These are phyloP conservation scores for Amauroascus niger DNA, from an alignment of 2,329 filamentous ascomycete genomes.

Conservation along the genomic window DNA sequence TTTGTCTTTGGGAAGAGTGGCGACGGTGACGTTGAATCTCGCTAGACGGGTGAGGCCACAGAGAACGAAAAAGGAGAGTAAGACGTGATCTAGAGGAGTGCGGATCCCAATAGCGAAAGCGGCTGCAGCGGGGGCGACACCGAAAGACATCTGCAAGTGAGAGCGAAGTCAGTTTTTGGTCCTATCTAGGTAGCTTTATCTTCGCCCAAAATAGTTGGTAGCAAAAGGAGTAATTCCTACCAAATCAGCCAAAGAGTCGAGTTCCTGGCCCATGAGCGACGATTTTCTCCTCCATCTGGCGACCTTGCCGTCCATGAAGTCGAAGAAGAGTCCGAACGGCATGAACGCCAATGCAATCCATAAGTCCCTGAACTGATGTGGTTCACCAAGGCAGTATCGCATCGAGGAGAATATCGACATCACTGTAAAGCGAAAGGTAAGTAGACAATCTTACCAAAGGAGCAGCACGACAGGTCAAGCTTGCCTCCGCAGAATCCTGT, in stretches of 20 bases:
- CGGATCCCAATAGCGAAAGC: slow-evolving; percentile 85
- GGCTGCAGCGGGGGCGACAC: slow-evolving; percentile 74
- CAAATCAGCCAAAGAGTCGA: slow-evolving; percentile 90
- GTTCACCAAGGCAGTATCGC: slow-evolving; percentile 75
- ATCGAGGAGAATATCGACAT: slow-evolving; percentile 95
- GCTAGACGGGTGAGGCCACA: slow-evolving; percentile 88
- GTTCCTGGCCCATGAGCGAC: slow-evolving; percentile 92
- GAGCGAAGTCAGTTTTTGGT: not conserved
- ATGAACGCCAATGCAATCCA: slow-evolving; percentile 80
- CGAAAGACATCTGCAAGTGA: slow-evolving; percentile 72
- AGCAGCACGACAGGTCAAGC: slow-evolving; percentile 16
- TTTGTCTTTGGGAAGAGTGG: slow-evolving; percentile 80
- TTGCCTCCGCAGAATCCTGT: slow-evolving; percentile 43
- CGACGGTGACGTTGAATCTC: slow-evolving; percentile 93
- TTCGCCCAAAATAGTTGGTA: not conserved
- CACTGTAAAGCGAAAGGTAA: slow-evolving; percentile 38
- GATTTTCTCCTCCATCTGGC: slow-evolving; percentile 95
- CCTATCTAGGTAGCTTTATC: not conserved
- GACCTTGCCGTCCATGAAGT: slow-evolving; percentile 95
- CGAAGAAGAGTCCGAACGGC: slow-evolving; percentile 90
- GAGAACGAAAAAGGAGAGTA: slow-evolving; percentile 79
- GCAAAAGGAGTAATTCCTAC: slow-evolving; percentile 44
- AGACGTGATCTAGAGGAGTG: slow-evolving; percentile 70
- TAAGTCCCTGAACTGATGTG: slow-evolving; percentile 56
- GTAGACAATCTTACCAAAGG: not conserved